Conservation (phyloP, 208 protist species). For the Porcisia hertigi region DNA sequence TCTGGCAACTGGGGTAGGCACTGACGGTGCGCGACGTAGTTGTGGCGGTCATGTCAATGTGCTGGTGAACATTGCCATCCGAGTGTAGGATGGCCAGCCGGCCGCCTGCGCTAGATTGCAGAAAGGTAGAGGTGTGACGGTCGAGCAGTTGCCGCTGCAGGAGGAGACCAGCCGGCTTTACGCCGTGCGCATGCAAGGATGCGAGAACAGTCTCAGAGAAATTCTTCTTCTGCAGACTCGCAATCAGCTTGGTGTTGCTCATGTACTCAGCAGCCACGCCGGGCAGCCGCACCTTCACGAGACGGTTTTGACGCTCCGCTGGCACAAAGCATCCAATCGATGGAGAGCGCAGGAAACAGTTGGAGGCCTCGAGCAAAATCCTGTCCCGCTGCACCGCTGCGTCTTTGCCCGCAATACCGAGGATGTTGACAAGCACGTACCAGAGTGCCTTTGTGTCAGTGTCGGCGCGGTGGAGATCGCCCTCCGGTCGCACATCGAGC, state of each 20-base stretch:
- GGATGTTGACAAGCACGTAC: slow-evolving; percentile 75
- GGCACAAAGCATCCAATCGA: slow-evolving; percentile 73
- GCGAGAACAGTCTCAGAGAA: slow-evolving; percentile 57
- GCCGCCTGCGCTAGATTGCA: slow-evolving; percentile 42
- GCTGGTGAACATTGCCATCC: slow-evolving; percentile 68
- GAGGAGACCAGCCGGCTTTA: slow-evolving; percentile 58
- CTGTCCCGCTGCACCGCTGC: slow-evolving; percentile 47
- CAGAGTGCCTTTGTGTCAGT: slow-evolving; percentile 86
- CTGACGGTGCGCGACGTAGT: slow-evolving; percentile 82
- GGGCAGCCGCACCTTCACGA: slow-evolving; percentile 53
- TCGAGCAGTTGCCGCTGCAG: slow-evolving; percentile 70
- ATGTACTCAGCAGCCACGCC: slow-evolving; percentile 59
- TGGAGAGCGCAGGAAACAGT: slow-evolving; percentile 58
- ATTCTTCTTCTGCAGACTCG: slow-evolving; percentile 38
- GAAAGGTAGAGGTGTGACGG: slow-evolving; percentile 52
- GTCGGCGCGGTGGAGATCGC: slow-evolving; percentile 79
- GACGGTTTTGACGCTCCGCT: slow-evolving; percentile 35
- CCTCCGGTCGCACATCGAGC: slow-evolving; percentile 62
- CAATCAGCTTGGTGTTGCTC: slow-evolving; percentile 33
- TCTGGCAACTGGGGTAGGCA: slow-evolving; percentile 87
- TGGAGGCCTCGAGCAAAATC: slow-evolving; percentile 52
- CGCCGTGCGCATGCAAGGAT: slow-evolving; percentile 43
- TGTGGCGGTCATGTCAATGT: slow-evolving; percentile 84
- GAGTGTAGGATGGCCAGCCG: slow-evolving; percentile 58
- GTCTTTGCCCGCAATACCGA: slow-evolving; percentile 38